Conservation (phyloP, 2,329 filamentous ascomycete species). For the Penicillium janthinellum region DNA sequence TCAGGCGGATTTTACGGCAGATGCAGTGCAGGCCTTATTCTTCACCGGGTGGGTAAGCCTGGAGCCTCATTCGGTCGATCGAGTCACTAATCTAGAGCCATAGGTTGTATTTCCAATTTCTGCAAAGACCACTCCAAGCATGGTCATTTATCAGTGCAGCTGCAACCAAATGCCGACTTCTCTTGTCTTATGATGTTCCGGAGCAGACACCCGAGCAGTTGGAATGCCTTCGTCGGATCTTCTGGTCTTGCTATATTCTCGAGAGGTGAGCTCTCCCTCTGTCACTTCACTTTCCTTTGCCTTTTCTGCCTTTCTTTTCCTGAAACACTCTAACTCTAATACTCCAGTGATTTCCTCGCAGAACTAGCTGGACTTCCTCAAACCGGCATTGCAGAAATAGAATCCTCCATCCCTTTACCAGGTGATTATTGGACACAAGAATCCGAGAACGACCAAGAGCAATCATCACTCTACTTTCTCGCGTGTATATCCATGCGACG, state of each 20-base stretch:
- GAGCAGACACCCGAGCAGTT: slow-evolving; percentile 44
- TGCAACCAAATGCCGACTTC: slow-evolving; percentile 53
- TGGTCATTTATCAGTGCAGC: slow-evolving; percentile 56
- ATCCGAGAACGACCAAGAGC: slow-evolving; percentile 44
- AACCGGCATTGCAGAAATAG: slow-evolving; percentile 55
- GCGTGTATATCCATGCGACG: slow-evolving; percentile 51
- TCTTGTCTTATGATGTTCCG: slow-evolving; percentile 48
- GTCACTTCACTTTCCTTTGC: background rate
- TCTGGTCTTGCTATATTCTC: slow-evolving; percentile 59
- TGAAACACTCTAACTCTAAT: background rate
- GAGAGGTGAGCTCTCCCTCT: slow-evolving; percentile 44
- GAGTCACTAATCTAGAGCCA: background rate
- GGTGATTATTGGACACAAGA: slow-evolving; percentile 52
- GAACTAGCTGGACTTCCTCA: slow-evolving; percentile 55
- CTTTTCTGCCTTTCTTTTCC: background rate
- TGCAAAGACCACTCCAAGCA: slow-evolving; percentile 54
- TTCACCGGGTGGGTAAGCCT: slow-evolving; percentile 48
- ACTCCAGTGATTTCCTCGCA: slow-evolving; percentile 53
- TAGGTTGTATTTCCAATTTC: slow-evolving; percentile 54
- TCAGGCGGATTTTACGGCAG: slow-evolving; percentile 51
- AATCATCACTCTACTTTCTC: slow-evolving; percentile 56
- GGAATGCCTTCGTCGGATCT: slow-evolving; percentile 55
- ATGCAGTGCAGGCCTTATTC: slow-evolving; percentile 54
- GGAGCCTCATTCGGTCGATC: slow-evolving; percentile 11
- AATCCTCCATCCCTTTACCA: slow-evolving; percentile 54